Base-by-base conservation (phyloP, 2,329 filamentous ascomycete genomes). In the Cladosporium sp. region DNA sequence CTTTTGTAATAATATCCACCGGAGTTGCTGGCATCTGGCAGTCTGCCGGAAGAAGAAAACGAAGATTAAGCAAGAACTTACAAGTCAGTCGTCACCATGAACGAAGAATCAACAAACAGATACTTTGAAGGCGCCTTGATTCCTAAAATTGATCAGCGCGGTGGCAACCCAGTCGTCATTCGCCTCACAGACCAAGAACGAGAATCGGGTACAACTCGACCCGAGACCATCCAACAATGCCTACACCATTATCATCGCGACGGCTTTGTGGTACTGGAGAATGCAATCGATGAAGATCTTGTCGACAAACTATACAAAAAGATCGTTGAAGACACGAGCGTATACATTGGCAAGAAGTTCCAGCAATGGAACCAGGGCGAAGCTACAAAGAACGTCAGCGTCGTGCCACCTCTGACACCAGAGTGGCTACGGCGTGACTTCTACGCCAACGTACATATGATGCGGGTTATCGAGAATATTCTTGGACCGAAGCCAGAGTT, bases 211-310 rank as follows among this genome's bases (percentile, higher is more conserved):
- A 17, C 3, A 13, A 59, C 59, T 3, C 44, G 48, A 1, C 52
- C 52, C 4, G 59, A 56, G 4, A 61, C 59, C 2, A 56, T 61
- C 6, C 59, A 61, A 37, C 51, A 61, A 47, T 51, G 45, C 17
- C 52, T 61, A 9, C 53, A 47, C 15, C 37, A 56, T 52, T 63
- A 71, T 13, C 59, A 62, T 19, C 66, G 68, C 10, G 69, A 73
- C 61, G 71, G 71, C 12, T 62, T 72, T 25, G 66, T 72, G 3
- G 66, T 72, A 3, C 56, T 73, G 8, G 68, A 71, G 44, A 66
- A 71, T 45, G 61, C 70, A 22, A 61, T 73, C 20, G 40, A 25
- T 13, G 58, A 59, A 15, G 17, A 25, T n/a, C 35, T 59, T 3
- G 37, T 64, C 13, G 62, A 65, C 17, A 58, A 53, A 1, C 36